Percentiles rank a stretch among this genome's conserved stretches.
These are phyloP conservation scores for Zizania latifolia DNA, from an alignment of 176 grass and related monocot genomes.

Conservation along the genomic window DNA sequence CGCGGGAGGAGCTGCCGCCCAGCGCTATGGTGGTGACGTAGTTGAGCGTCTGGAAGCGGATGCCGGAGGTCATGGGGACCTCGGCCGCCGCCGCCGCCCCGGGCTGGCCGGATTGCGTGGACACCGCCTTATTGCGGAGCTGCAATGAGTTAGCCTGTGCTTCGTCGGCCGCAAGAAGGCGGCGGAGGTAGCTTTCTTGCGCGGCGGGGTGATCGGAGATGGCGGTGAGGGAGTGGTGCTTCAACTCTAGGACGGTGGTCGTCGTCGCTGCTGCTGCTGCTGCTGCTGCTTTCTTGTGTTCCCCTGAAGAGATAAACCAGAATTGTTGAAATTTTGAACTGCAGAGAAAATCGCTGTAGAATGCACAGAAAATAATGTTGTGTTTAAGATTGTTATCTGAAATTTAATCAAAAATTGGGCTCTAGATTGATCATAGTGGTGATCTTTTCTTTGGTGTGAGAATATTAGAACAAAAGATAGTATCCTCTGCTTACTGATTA, in stretches of 20 bases:
- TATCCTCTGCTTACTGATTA: too few species aligned
- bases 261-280: background rate
- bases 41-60: conserved; percentile 81
- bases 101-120: background rate
- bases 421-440: too few species aligned
- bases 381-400: too few species aligned
- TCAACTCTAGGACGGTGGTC: conserved; percentile 53
- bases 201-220: conserved; percentile 9
- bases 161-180: conserved; percentile 55
- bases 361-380: too few species aligned
- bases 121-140: conserved; percentile 12
- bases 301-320: conserved; percentile 21
- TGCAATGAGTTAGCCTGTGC: conserved; percentile 52
- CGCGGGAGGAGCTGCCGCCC: conserved; percentile 25
- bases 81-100: conserved; percentile 13
- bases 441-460: too few species aligned
- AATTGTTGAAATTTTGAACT: background rate
- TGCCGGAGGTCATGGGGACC: conserved; percentile 66
- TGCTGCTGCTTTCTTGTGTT: conserved; percentile 11
- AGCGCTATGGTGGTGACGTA: conserved; percentile 69
- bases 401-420: too few species aligned
- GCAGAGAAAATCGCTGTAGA: background rate
- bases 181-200: conserved; percentile 26
- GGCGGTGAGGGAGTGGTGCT: conserved; percentile 26
- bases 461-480: too few species aligned